These are phyloP conservation scores for Penicillium chermesinum DNA, from an alignment of 495 filamentous ascomycete species.

Conservation along the genomic window DNA sequence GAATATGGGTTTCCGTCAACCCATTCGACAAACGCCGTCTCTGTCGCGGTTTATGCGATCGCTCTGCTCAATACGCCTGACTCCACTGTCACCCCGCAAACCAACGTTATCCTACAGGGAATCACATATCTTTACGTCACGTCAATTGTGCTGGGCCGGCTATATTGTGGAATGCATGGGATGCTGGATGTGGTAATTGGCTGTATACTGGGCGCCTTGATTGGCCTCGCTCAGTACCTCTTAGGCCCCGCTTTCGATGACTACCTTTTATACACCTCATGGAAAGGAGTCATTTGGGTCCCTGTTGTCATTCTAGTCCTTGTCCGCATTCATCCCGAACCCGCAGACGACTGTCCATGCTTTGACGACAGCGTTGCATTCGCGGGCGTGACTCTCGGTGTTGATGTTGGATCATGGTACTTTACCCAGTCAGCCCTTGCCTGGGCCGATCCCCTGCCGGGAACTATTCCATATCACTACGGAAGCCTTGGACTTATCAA, in stretches of 20 bases:
- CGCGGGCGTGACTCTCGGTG: slow-evolving; percentile 78
- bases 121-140: slow-evolving; percentile 75
- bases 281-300: slow-evolving; percentile 52
- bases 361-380: slow-evolving; percentile 97
- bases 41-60: slow-evolving; percentile 81
- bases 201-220: slow-evolving; percentile 61
- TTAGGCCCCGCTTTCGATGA: slow-evolving; percentile 63
- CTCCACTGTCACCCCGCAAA: slow-evolving; percentile 41
- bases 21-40: slow-evolving; percentile 94
- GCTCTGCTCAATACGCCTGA: slow-evolving; percentile 56
- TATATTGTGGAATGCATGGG: slow-evolving; percentile 99
- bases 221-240: slow-evolving; percentile 65
- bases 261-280: slow-evolving; percentile 50
- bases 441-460: slow-evolving; percentile 54
- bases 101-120: slow-evolving; percentile 55
- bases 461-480: slow-evolving; percentile 59
- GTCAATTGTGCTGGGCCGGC: slow-evolving; percentile 83
- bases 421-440: slow-evolving; percentile 53
- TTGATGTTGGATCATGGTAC: slow-evolving; percentile 77
- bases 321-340: slow-evolving; percentile 89
- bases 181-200: slow-evolving; percentile 86
- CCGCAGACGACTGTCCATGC: slow-evolving; percentile 93
- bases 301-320: slow-evolving; percentile 63
- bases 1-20: slow-evolving; percentile 98
- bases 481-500: slow-evolving; percentile 57